phyloP scores from a whole-genome alignment of 352 stramenopile species.

The Phytophthora brassicae region DNA sequence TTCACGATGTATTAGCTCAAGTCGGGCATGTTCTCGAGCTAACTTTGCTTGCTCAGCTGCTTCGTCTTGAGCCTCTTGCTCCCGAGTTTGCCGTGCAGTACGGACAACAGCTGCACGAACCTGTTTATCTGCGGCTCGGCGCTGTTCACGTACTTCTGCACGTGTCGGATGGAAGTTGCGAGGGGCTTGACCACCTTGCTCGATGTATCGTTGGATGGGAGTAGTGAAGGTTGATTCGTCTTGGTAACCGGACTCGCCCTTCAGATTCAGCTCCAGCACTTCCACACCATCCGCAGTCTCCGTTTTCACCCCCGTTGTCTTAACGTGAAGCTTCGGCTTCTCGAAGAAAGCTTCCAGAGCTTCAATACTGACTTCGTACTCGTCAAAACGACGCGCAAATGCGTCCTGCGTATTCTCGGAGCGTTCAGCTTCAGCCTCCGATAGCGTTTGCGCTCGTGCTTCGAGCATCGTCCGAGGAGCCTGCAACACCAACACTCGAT shows the following conservation, averaged over 20 bases:
- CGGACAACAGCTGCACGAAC: conserved; percentile 47
- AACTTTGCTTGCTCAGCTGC: conserved; percentile 44
- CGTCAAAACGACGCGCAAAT: conserved; percentile 53
- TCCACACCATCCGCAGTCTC: conserved; percentile 44
- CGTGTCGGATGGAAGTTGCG: conserved; percentile 85
- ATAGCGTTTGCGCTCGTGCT: conserved; percentile 50
- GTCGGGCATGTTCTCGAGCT: conserved; percentile 55
- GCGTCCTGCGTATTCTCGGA: conserved; percentile 63
- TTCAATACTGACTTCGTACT: conserved; percentile 55
- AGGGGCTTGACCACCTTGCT: conserved; percentile 62
- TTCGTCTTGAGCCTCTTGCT: conserved; percentile 61
- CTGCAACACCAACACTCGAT: conserved; percentile 69
- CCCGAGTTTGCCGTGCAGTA: conserved; percentile 33
- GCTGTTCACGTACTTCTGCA: conserved; percentile 56
- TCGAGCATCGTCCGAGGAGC: conserved; percentile 55
- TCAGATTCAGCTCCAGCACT: conserved; percentile 64
- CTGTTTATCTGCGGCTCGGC: conserved; percentile 47
- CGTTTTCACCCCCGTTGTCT: conserved; percentile 9
- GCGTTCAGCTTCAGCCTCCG: conserved; percentile 53
- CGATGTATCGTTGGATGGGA: conserved; percentile 72
- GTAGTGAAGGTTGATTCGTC: conserved; percentile 42
- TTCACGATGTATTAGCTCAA: conserved; percentile 76
- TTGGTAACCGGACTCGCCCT: conserved; percentile 45
- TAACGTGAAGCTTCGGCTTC: conserved; percentile 11
- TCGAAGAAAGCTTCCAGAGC: conserved; percentile 69